A percentile compares a stretch with the other conserved stretches of the same genome.
Evolutionary conservation across 306 rosid species (phyloP).

Genomic region (Dicorynia guianensis): DNA sequence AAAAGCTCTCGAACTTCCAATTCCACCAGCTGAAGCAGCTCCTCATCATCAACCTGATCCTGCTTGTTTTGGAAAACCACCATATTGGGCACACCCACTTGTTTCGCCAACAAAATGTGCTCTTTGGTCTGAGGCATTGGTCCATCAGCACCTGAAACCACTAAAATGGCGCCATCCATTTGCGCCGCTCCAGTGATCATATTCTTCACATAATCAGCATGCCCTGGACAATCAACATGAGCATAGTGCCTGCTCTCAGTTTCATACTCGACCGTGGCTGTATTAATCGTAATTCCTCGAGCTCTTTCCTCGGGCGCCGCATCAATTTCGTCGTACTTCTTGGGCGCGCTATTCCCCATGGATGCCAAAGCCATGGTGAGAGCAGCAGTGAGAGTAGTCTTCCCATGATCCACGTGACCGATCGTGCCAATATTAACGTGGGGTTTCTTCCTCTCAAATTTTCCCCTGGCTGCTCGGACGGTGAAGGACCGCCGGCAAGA

Average conservation of each 20-base stretch:
- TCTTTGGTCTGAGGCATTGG: slow-evolving; percentile 52
- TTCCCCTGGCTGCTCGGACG: slow-evolving; percentile 42
- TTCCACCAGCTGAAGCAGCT: slow-evolving; percentile 47
- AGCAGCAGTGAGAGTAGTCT: slow-evolving; percentile 51
- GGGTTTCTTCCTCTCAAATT: slow-evolving; percentile 51
- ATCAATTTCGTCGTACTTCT: slow-evolving; percentile 51
- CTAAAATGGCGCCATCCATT: slow-evolving; percentile 58
- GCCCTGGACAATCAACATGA: slow-evolving; percentile 59
- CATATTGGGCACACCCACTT: slow-evolving; percentile 42
- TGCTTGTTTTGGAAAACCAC: slow-evolving; percentile 50
- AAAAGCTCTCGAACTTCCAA: slow-evolving; percentile 48
- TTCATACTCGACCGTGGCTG: slow-evolving; percentile 48
- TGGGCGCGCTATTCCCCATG: slow-evolving; percentile 46
- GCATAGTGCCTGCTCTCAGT: slow-evolving; percentile 47
- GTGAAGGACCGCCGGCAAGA: slow-evolving; percentile 10
- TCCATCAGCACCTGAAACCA: slow-evolving; percentile 53
- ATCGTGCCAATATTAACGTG: slow-evolving; percentile 51
- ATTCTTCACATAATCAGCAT: slow-evolving; percentile 57
- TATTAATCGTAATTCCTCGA: slow-evolving; percentile 49
- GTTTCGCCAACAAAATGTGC: slow-evolving; percentile 47
- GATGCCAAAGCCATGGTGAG: slow-evolving; percentile 53
- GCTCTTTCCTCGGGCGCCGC: slow-evolving; percentile 50
- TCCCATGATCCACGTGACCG: slow-evolving; percentile 50
- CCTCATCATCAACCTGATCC: slow-evolving; percentile 49
- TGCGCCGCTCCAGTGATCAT: slow-evolving; percentile 62